Conservation (phyloP, 306 rosid genomes). For the Fragaria nilgerrensis region DNA sequence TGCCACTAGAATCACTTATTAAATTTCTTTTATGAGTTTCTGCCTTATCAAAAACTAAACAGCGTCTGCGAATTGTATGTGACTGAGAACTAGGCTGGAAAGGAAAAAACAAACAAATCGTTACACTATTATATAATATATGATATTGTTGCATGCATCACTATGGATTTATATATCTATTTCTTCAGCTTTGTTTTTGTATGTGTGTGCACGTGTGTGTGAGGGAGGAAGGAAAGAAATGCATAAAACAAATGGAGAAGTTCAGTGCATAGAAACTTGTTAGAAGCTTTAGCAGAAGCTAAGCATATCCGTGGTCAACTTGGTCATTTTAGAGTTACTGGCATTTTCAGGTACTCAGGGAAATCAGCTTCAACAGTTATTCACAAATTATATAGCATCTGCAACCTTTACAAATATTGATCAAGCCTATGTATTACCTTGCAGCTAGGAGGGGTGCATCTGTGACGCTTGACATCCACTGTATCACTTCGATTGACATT, state of each 20-base stretch:
- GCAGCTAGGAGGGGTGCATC: constrained; percentile 16
- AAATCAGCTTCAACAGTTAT: neutral
- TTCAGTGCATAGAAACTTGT: neutral
- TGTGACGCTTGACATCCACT: constrained; percentile 17
- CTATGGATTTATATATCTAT: neutral
- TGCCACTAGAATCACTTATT: constrained; percentile 4
- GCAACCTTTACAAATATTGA: neutral
- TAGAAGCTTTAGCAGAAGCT: neutral
- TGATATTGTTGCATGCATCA: neutral
- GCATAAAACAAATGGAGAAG: neutral
- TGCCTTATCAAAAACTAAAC: constrained; percentile 29
- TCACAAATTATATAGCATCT: neutral
- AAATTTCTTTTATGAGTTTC: constrained; percentile 23
- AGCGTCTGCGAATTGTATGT: constrained; percentile 23
- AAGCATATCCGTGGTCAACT: neutral
- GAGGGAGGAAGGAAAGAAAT: neutral
- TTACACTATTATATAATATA: neutral
- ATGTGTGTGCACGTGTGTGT: neutral
- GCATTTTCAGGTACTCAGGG: neutral
- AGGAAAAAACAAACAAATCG: neutral
- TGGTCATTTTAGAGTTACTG: neutral
- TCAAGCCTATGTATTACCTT: constrained; percentile 19
- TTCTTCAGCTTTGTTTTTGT: neutral
- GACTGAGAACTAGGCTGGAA: constrained; percentile 23
- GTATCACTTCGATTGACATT: constrained; percentile 16